These are phyloP conservation scores for Thecaphora thlaspeos DNA, from an alignment of 1,284 basidiomycete genomes.

Conservation along the genomic window DNA sequence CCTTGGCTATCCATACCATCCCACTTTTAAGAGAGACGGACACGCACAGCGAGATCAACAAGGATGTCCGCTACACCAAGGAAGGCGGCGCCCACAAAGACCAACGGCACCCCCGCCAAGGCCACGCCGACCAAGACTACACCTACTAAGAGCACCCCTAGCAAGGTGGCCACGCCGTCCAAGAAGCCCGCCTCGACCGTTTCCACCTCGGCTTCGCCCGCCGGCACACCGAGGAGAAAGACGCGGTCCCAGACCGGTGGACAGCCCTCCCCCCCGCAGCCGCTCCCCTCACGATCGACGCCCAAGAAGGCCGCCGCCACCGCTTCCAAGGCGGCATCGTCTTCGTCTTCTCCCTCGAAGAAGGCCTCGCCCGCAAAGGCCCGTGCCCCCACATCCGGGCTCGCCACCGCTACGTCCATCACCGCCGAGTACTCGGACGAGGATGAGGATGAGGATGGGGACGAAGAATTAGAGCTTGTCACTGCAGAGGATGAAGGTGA, in stretches of 20 bases:
- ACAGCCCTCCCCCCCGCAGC: too few species aligned
- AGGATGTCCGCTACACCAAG: conserved; percentile 11
- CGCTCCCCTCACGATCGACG: too few species aligned
- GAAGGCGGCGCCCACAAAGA: conserved; percentile 16
- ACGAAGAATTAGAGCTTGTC: conserved; percentile 11
- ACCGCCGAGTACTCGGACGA: conserved; percentile 25
- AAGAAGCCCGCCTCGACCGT: background rate
- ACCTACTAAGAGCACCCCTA: background rate
- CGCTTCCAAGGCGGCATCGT: too few species aligned
- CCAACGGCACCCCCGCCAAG: conserved; percentile 4
- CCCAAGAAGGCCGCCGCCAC: too few species aligned
- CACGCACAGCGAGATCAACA: too few species aligned
- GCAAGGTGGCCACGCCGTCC: conserved; percentile 5
- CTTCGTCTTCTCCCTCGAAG: conserved; percentile 14
- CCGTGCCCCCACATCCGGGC: conserved; percentile 20
- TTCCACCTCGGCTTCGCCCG: background rate
- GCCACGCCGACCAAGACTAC: conserved; percentile 6
- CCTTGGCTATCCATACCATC: too few species aligned
- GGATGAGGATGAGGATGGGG: conserved; percentile 23
- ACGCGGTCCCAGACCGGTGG: too few species aligned
- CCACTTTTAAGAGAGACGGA: too few species aligned
- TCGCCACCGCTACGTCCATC: conserved; percentile 32
- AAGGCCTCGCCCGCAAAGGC: background rate
- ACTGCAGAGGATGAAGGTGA: conserved; percentile 21
- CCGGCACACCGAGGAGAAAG: too few species aligned